Conservation (phyloP, 208 protist species). For the Crithidia bombi region DNA sequence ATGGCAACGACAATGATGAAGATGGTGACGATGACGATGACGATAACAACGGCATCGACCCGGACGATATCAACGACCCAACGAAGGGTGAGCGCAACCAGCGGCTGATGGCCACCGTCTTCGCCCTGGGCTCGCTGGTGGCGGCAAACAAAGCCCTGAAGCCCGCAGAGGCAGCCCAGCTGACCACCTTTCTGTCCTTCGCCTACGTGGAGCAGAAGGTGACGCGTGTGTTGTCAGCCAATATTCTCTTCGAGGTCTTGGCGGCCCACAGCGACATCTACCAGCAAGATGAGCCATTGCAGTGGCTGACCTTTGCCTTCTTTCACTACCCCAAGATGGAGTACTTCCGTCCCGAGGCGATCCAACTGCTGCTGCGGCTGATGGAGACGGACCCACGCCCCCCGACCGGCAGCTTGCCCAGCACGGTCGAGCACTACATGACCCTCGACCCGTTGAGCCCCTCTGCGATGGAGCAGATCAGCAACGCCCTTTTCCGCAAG, state of each 20-base stretch:
- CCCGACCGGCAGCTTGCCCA: slow-evolving; percentile 34
- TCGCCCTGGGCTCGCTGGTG: slow-evolving; percentile 66
- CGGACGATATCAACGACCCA: slow-evolving; percentile 87
- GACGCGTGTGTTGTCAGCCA: slow-evolving; percentile 76
- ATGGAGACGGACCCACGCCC: slow-evolving; percentile 47
- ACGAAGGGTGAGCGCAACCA: slow-evolving; percentile 91
- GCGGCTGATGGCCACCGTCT: slow-evolving; percentile 75
- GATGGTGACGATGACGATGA: slow-evolving; percentile 41
- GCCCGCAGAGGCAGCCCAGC: slow-evolving; percentile 44
- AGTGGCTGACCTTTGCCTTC: slow-evolving; percentile 85
- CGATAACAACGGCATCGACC: slow-evolving; percentile 68
- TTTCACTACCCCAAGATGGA: slow-evolving; percentile 89
- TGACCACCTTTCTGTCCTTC: slow-evolving; percentile 70
- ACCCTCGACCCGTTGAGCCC: slow-evolving; percentile 78
- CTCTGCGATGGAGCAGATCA: slow-evolving; percentile 78
- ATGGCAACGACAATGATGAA: slow-evolving; percentile 4
- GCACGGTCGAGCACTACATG: slow-evolving; percentile 50
- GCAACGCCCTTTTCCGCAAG: slow-evolving; percentile 84
- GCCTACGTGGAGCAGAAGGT: slow-evolving; percentile 88
- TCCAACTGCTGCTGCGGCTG: slow-evolving; percentile 82
- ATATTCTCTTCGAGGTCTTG: slow-evolving; percentile 66
- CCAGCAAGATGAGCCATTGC: slow-evolving; percentile 51
- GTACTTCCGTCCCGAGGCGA: slow-evolving; percentile 87
- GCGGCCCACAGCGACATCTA: slow-evolving; percentile 36
- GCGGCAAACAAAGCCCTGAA: slow-evolving; percentile 42